Base-by-base conservation (phyloP, 2,329 filamentous ascomycete genomes). In the Dothideomycetes sp. region DNA sequence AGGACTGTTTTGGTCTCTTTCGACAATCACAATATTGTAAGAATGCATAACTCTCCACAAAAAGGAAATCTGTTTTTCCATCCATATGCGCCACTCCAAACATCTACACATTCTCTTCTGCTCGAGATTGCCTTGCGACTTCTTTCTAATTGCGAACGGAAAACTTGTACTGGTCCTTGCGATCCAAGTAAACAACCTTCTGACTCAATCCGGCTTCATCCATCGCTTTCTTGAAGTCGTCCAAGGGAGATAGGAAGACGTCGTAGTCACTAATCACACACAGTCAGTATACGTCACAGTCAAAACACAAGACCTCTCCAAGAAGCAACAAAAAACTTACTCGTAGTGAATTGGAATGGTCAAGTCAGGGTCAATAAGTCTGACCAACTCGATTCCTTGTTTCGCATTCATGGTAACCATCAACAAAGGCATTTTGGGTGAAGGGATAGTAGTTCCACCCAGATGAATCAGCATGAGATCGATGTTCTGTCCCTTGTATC, bases 361-460 rank as follows among this genome's bases (percentile, higher is more conserved):
- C 35, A 80, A 42, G 17, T 78, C 72, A 13, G 77, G 74, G 20
- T 74, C 60, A 22, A 82, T 69, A 43, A 81, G 49, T 49, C 65
- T 61, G 54, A 82, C 71, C 46, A 82, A 54, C 58, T 78, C 60
- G 19, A 82, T 49, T 0, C 77, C 77, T 55, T 80, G 73, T 51
- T 69, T 64, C 16, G 71, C 77, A 54, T 82, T 77, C 77, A 82
- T 82, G 0, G 77, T 82, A 2, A 81, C 73, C 77, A 81, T 81
- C 17, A 81, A 44, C 45, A 81, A 56, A 31, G 75, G 74, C 54
- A 76, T 50, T 4, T 66, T 64, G 0, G 76, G 74, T 1, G 70
- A 67, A 0, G 78, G 78, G 20, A 83, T 74, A 4, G 75, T 81
- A 0, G 77, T 82, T 2, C 77, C 78, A 15, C 78, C 78, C 0